Evolutionary conservation across 768 basidiomycete species (phyloP), one percentile per base, ranked within the genome.

Genomic region (Tephrocybe sp.): DNA sequence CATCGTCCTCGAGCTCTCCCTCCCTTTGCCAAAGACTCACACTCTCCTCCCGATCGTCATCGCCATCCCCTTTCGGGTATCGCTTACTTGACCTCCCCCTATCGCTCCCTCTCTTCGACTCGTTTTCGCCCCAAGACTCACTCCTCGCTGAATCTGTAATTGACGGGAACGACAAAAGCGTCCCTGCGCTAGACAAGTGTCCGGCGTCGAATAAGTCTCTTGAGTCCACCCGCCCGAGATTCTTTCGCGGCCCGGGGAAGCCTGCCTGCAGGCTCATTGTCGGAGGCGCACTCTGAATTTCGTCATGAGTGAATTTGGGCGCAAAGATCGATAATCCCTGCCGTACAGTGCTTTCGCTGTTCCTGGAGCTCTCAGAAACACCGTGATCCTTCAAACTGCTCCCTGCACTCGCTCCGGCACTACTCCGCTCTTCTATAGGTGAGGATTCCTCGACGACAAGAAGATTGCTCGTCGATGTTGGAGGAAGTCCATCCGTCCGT

Each of bases 11-110:
- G 21, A 63, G 62, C 26, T 48, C 52, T 40, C 56, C 51, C 18
- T 47, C 49, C 31, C 60, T 64, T 24, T 65, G 64, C 78, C 78
- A 82, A 47, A 87, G 57, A 41, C 82, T 75, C 44, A 77, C 62
- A 47, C 80, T 82, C 67, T 87, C 86, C 48, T 86, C 86, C 41
- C 64, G 61, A 44, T 87, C 86, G 57, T 82, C 80, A 3, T 75
- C 72, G 0, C 71, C 75, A 21, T 58, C 64, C n/a, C 73, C 76
- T 44, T 70, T 73, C 4, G 78, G 78, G 51, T 83, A 82, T 35
- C 67, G 69, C 61, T 74, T 71, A 40, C 68, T 65, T 24, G 71
- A 66, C 52, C 73, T 66, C 24, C 69, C 65, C 22, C 70, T 65
- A 18, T 63, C 64, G 34, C 63, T 58, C 21, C 58, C 63, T 39